Evolutionary conservation across 2,329 filamentous ascomycete genomes (phyloP).

Genomic region (Epichloe brachyelytri): DNA sequence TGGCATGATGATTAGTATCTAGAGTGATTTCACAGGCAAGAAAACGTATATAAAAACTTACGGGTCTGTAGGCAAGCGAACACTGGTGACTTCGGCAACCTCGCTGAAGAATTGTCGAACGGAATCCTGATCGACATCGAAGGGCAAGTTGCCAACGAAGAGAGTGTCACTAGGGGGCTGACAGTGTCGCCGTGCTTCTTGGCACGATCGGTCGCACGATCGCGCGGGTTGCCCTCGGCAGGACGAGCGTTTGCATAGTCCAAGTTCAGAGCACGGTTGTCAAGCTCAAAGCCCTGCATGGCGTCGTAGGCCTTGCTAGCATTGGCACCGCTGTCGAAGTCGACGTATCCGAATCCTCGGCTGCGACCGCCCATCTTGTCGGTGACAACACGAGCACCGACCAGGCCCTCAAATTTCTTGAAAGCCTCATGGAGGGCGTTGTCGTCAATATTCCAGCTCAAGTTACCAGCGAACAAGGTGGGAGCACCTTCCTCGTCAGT

Average conservation of each 20-base stretch:
- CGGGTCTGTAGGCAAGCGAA: slow-evolving; percentile 79
- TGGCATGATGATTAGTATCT: background rate
- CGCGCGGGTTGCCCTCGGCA: slow-evolving; percentile 35
- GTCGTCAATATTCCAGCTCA: slow-evolving; percentile 86
- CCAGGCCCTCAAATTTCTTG: slow-evolving; percentile 61
- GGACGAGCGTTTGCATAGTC: slow-evolving; percentile 62
- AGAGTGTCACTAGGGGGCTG: slow-evolving; percentile 77
- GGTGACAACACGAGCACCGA: slow-evolving; percentile 66
- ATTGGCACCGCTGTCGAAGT: slow-evolving; percentile 57
- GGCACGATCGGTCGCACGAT: slow-evolving; percentile 51
- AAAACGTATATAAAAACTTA: slow-evolving; percentile 25
- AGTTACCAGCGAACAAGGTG: slow-evolving; percentile 80
- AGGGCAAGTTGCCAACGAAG: slow-evolving; percentile 84
- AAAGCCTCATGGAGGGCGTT: slow-evolving; percentile 71
- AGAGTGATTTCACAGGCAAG: background rate
- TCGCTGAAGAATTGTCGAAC: slow-evolving; percentile 64
- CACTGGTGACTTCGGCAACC: slow-evolving; percentile 57
- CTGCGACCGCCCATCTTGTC: slow-evolving; percentile 71
- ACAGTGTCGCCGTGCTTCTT: slow-evolving; percentile 64
- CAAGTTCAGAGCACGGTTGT: slow-evolving; percentile 63
- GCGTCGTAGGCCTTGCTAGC: slow-evolving; percentile 60
- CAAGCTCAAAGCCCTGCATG: slow-evolving; percentile 63
- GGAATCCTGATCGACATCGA: slow-evolving; percentile 65
- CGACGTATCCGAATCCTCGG: slow-evolving; percentile 88
- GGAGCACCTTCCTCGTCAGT: slow-evolving; percentile 31